Conservation (phyloP, 345 rosid species). For the Rhodomyrtus tomentosa region DNA sequence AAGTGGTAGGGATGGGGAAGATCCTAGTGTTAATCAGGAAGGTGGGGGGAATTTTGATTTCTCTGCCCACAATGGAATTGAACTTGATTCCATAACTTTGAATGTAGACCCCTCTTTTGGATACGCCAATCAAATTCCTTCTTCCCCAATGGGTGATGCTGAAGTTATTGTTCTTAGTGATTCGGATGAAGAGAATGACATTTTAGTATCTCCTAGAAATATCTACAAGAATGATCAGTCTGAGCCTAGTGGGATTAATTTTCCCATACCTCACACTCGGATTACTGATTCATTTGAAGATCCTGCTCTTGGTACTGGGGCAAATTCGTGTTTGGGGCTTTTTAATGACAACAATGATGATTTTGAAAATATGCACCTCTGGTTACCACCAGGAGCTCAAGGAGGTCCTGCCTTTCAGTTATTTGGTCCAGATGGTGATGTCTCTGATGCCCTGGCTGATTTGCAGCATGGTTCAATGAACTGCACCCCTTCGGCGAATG, state of each 20-base stretch:
- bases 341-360: conserved; percentile 52
- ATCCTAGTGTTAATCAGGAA: conserved; percentile 87
- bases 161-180: conserved; percentile 84
- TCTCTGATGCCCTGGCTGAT: conserved; percentile 47
- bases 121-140: conserved; percentile 31
- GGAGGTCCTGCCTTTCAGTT: conserved; percentile 67
- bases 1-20: conserved; percentile 93
- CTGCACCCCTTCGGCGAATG: conserved; percentile 51
- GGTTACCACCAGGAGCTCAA: conserved; percentile 68
- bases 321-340: conserved; percentile 53
- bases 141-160: conserved; percentile 40
- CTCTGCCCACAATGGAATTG: conserved; percentile 38
- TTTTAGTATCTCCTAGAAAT: conserved; percentile 37
- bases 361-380: conserved; percentile 51
- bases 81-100: conserved; percentile 65
- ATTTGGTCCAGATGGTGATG: conserved; percentile 49
- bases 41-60: conserved; percentile 58
- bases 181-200: conserved; percentile 80
- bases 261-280: conserved; percentile 44
- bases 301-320: conserved; percentile 39
- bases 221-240: conserved; percentile 34
- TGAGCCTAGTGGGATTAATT: conserved; percentile 40
- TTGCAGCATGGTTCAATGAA: conserved; percentile 40
- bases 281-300: conserved; percentile 56
- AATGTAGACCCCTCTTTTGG: conserved; percentile 51